These are phyloP conservation scores for Chalciporus piperatoides DNA, from an alignment of 1,284 basidiomycete species.

Conservation along the genomic window DNA sequence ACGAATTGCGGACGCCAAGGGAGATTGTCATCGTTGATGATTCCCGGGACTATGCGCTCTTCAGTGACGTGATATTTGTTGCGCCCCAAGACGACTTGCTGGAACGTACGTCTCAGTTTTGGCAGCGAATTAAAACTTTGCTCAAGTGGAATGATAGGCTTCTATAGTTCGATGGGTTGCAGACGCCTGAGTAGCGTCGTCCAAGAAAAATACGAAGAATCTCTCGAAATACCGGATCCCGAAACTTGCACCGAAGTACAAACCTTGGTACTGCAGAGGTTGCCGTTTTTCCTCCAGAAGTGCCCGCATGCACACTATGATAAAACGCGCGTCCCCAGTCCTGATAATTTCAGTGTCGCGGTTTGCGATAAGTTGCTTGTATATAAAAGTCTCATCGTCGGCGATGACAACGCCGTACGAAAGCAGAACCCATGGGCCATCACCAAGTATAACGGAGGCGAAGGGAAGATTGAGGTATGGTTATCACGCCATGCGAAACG, in stretches of 20 bases:
- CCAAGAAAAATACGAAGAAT: constrained; percentile 65
- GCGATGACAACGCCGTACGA: not conserved
- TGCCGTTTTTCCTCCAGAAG: constrained; percentile 89
- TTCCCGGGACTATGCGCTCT: not conserved
- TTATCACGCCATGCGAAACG: constrained; percentile 42
- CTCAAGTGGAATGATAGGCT: constrained; percentile 38
- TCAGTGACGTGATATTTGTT: not conserved
- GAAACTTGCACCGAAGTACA: constrained; percentile 48
- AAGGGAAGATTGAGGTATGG: not conserved
- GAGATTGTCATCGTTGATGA: constrained; percentile 1
- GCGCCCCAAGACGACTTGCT: constrained; percentile 75
- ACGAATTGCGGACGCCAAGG: not conserved
- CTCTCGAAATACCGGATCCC: constrained; percentile 45
- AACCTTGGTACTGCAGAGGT: constrained; percentile 75
- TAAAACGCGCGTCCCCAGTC: constrained; percentile 46
- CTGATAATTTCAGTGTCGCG: not conserved
- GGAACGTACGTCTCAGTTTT: constrained; percentile 47
- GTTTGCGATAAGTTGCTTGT: not conserved
- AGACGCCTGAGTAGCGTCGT: constrained; percentile 68
- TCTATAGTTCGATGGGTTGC: constrained; percentile 66
- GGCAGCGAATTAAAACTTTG: not conserved
- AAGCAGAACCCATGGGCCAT: not conserved
- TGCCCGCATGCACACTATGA: constrained; percentile 66
- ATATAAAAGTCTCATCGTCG: not conserved
- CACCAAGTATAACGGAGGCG: constrained; percentile 18